Conservation (phyloP, 495 filamentous ascomycete genomes). For the Clohesyomyces aquaticus region DNA sequence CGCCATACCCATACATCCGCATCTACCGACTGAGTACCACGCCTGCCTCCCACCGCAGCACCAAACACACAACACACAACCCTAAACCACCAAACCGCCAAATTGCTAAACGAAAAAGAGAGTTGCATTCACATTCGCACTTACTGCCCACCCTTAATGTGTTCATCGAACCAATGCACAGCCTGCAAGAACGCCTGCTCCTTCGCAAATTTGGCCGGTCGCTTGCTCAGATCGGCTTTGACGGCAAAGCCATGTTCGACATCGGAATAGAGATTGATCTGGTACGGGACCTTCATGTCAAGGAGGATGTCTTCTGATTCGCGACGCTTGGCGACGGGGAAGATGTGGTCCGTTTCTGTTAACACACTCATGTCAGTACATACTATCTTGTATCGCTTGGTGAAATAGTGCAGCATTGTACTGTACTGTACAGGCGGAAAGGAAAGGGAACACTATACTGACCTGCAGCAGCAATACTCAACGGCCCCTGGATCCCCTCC, state of each 20-base stretch:
- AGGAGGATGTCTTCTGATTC: constrained; percentile 63
- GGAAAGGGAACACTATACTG: neutral
- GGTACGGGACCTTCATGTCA: constrained; percentile 68
- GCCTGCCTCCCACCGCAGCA: too few relatives aligned
- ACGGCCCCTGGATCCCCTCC: constrained; percentile 66
- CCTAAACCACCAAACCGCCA: neutral
- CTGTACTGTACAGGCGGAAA: neutral
- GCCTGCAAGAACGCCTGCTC: constrained; percentile 86
- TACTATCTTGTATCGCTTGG: neutral
- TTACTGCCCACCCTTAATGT: constrained; percentile 47
- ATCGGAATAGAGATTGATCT: constrained; percentile 78
- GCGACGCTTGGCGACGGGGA: constrained; percentile 72
- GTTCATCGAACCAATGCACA: constrained; percentile 73
- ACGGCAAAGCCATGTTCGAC: constrained; percentile 83
- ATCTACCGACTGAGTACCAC: neutral
- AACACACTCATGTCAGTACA: neutral
- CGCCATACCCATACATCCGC: neutral
- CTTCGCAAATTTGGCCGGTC: constrained; percentile 72
- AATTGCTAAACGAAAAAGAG: neutral
- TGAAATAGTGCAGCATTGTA: neutral
- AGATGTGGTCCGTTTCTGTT: constrained; percentile 75
- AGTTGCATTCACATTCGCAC: neutral
- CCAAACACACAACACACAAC: too few relatives aligned
- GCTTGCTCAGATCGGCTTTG: constrained; percentile 64
- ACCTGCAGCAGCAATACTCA: constrained; percentile 77